Evolutionary conservation across 2,329 filamentous ascomycete species (phyloP), one percentile per base, ranked within the genome.

Genomic region (Ambrosiella cleistominuta): DNA sequence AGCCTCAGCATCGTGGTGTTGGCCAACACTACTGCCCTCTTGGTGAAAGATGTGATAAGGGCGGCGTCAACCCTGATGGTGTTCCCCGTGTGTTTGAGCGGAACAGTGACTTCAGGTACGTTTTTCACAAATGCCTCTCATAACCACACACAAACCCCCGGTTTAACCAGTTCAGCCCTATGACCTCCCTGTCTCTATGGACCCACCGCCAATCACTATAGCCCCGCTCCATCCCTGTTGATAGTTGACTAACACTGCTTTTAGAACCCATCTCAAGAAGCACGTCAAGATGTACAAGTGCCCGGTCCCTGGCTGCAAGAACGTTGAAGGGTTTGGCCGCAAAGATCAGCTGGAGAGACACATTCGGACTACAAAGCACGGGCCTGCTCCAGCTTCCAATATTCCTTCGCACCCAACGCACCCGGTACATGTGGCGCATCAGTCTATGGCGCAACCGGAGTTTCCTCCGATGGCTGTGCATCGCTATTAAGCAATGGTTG

Each of bases 201-300:
- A 19, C 19, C 19, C 19, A 19, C 19, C 19, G 19, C 19, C 19
- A 19, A 19, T 19, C 19, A 19, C 19, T 19, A 19, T 19, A 27
- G 4, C 27, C 27, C 27, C 27, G 27, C 37, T 44, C 17, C 5
- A 39, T 42, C 19, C 5, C n/a, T 15, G 2, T 39, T 17, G 12
- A 50, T 3, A n/a, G 2, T 11, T 47, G 17, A 49, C 15, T 59
- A 56, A 56, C 54, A 53, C 13, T 19, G 2, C 36, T 5, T 40
- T 17, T 56, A 59, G 58, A 52, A 59, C 58, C n/a, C 58, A 59
- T 38, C 54, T 59, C 11, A 59, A 59, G 35, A 59, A 59, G 39
- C 58, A 59, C 47, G 27, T 59, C 58, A 59, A 59, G 27, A 59
- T 59, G 58, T 59, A 59, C 53, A 59, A 59, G 38, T 59, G 58